Percentiles rank a stretch among this genome's conserved stretches.
phyloP scores from a whole-genome alignment of 2,329 filamentous ascomycete genomes.

The Plenodomus lindquistii region DNA sequence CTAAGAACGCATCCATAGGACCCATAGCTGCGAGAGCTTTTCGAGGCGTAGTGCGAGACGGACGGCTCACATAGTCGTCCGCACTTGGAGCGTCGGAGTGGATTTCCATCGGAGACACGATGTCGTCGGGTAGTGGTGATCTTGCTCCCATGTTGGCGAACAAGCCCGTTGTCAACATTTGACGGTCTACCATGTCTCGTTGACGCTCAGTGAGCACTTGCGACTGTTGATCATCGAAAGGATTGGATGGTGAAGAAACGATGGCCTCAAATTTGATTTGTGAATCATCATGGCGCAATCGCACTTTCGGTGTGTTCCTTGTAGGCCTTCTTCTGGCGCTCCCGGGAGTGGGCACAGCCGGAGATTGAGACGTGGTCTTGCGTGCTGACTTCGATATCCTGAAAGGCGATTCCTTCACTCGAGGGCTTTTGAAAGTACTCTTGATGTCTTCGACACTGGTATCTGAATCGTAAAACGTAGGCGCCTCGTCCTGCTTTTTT shows the following conservation, averaged over 20 bases:
- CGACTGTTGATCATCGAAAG: slow-evolving; percentile 57
- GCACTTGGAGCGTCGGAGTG: slow-evolving; percentile 32
- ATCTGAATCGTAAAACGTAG: slow-evolving; percentile 48
- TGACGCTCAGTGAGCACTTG: slow-evolving; percentile 80
- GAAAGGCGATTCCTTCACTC: slow-evolving; percentile 33
- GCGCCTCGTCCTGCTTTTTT: slow-evolving; percentile 14
- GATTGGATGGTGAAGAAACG: slow-evolving; percentile 59
- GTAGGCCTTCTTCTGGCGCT: slow-evolving; percentile 23
- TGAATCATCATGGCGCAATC: slow-evolving; percentile 76
- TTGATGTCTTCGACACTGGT: slow-evolving; percentile 18
- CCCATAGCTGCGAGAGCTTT: slow-evolving; percentile 31
- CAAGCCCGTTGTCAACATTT: slow-evolving; percentile 65
- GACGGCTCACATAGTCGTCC: slow-evolving; percentile 28
- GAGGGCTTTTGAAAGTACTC: slow-evolving; percentile 22
- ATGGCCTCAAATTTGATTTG: slow-evolving; percentile 78
- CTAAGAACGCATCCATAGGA: slow-evolving; percentile 41
- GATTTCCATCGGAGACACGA: slow-evolving; percentile 31
- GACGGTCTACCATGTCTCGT: slow-evolving; percentile 74
- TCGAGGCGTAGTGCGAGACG: slow-evolving; percentile 30
- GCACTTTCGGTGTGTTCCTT: slow-evolving; percentile 51
- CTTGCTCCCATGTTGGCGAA: slow-evolving; percentile 64
- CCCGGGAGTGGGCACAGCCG: slow-evolving; percentile 22
- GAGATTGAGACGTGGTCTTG: slow-evolving; percentile 30
- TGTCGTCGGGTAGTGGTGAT: slow-evolving; percentile 17
- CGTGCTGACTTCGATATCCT: slow-evolving; percentile 27